phyloP scores from a whole-genome alignment of 495 filamentous ascomycete species.

The Clavariopsis aquatica region DNA sequence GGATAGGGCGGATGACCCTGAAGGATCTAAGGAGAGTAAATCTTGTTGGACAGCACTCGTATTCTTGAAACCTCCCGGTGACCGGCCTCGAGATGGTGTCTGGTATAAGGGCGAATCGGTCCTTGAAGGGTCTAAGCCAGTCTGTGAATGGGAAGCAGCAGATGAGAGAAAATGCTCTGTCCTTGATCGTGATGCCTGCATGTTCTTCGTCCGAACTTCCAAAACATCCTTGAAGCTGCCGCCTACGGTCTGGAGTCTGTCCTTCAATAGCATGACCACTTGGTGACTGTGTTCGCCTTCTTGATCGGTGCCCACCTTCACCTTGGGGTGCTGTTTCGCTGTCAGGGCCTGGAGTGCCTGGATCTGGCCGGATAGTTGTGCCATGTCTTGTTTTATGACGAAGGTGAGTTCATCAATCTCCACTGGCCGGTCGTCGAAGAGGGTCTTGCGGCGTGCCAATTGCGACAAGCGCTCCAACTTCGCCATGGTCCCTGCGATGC shows the following conservation, averaged over 20 bases:
- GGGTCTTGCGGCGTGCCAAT: slow-evolving; percentile 90
- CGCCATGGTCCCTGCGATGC: slow-evolving; percentile 87
- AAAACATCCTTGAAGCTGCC: slow-evolving; percentile 97
- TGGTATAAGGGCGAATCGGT: slow-evolving; percentile 84
- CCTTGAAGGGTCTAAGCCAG: slow-evolving; percentile 48
- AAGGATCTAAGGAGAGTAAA: slow-evolving; percentile 80
- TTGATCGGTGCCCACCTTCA: slow-evolving; percentile 60
- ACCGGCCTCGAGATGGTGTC: slow-evolving; percentile 66
- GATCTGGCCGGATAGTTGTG: slow-evolving; percentile 84
- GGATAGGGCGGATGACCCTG: slow-evolving; percentile 53
- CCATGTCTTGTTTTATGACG: slow-evolving; percentile 96
- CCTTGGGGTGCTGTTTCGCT: slow-evolving; percentile 69
- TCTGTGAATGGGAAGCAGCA: slow-evolving; percentile 72
- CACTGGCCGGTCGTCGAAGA: slow-evolving; percentile 94
- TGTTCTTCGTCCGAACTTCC: slow-evolving; percentile 96
- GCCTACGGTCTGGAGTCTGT: slow-evolving; percentile 89
- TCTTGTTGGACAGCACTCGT: slow-evolving; percentile 57
- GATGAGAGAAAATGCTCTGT: slow-evolving; percentile 96
- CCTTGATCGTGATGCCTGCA: slow-evolving; percentile 85
- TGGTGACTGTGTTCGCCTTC: slow-evolving; percentile 98
- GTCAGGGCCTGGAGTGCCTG: slow-evolving; percentile 73
- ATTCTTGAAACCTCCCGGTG: slow-evolving; percentile 57
- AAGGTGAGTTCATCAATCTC: slow-evolving; percentile 96
- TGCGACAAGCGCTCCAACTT: slow-evolving; percentile 92
- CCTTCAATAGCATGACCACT: slow-evolving; percentile 88